Evolutionary conservation across 2,329 filamentous ascomycete genomes (phyloP).

Genomic region (Coccinonectria pachysandricola): DNA sequence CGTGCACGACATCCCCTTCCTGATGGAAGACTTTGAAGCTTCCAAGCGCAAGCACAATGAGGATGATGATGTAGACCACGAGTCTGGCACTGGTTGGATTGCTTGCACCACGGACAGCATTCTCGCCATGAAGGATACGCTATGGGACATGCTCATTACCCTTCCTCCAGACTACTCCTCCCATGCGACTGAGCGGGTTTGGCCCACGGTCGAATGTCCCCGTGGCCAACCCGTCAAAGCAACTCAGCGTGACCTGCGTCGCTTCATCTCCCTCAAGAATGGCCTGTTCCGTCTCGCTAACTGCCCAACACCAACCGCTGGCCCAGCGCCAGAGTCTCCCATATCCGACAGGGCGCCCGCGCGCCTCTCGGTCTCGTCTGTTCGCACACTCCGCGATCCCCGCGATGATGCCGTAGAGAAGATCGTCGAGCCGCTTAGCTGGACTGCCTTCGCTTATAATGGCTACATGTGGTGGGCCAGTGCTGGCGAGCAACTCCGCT

Average conservation of each 20-base stretch:
- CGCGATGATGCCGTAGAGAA: constrained; percentile 41
- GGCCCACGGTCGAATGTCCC: constrained; percentile 65
- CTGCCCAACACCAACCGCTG: constrained; percentile 11
- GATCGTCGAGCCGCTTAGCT: constrained; percentile 53
- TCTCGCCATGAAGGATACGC: constrained; percentile 69
- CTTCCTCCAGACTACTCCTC: constrained; percentile 56
- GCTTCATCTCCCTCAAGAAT: constrained; percentile 59
- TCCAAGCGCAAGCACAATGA: constrained; percentile 28
- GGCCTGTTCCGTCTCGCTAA: constrained; percentile 45
- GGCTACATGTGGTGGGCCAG: constrained; percentile 89
- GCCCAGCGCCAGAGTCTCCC: constrained; percentile 19
- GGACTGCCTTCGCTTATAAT: constrained; percentile 67
- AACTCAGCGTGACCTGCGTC: constrained; percentile 79
- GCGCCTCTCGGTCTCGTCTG: constrained; percentile 19
- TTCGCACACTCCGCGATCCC: constrained; percentile 23
- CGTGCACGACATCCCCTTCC: constrained; percentile 79
- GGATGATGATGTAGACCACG: constrained; percentile 30
- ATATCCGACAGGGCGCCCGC: constrained; percentile 16
- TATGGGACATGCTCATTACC: constrained; percentile 85
- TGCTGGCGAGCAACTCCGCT: constrained; percentile 59
- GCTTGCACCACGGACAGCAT: constrained; percentile 96
- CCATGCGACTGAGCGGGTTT: constrained; percentile 50
- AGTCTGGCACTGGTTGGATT: constrained; percentile 63
- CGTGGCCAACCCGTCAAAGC: constrained; percentile 62
- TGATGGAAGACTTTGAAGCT: constrained; percentile 51